Percentiles rank a stretch among this genome's conserved stretches.
Conservation (phyloP, 768 basidiomycete genomes). For the Suillus brevipes region DNA sequence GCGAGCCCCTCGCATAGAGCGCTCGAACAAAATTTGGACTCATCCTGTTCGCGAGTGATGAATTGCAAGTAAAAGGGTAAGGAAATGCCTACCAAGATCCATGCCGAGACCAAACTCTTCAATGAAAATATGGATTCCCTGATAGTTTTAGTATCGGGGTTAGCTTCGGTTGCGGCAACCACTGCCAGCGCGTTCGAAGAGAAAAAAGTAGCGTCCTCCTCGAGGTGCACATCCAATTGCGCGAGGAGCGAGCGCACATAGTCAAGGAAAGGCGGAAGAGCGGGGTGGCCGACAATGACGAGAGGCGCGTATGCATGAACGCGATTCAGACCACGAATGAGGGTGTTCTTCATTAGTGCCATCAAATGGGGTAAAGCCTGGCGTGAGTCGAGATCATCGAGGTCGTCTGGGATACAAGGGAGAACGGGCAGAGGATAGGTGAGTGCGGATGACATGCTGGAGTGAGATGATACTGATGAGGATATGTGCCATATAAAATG, state of each 20-base stretch:
- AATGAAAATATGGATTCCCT: slow-evolving; percentile 2
- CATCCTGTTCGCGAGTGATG: slow-evolving; percentile 1
- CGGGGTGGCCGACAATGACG: not conserved
- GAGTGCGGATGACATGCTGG: not conserved
- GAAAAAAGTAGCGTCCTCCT: slow-evolving; percentile 7
- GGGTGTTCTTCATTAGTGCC: slow-evolving; percentile 14
- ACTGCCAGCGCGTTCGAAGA: not conserved
- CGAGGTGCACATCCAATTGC: slow-evolving; percentile 5
- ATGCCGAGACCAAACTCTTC: not conserved
- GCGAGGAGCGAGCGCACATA: slow-evolving; percentile 4
- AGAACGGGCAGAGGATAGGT: slow-evolving; percentile 10
- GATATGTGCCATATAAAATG: not conserved
- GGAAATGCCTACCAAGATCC: slow-evolving; percentile 7
- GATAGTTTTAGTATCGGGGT: slow-evolving; percentile 3
- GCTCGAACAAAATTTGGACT: not conserved
- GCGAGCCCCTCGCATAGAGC: not conserved
- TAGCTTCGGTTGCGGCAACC: not conserved
- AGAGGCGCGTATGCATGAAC: slow-evolving; percentile 8
- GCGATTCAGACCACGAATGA: slow-evolving; percentile 11
- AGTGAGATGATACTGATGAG: not conserved
- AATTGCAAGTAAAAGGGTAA: not conserved
- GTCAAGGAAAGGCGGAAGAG: slow-evolving; percentile 6
- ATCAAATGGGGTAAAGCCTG: slow-evolving; percentile 8
- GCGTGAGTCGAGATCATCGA: slow-evolving; percentile 6
- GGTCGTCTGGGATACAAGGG: slow-evolving; percentile 9